Conservation (phyloP, 495 filamentous ascomycete species). For the Tricharina praecox region DNA sequence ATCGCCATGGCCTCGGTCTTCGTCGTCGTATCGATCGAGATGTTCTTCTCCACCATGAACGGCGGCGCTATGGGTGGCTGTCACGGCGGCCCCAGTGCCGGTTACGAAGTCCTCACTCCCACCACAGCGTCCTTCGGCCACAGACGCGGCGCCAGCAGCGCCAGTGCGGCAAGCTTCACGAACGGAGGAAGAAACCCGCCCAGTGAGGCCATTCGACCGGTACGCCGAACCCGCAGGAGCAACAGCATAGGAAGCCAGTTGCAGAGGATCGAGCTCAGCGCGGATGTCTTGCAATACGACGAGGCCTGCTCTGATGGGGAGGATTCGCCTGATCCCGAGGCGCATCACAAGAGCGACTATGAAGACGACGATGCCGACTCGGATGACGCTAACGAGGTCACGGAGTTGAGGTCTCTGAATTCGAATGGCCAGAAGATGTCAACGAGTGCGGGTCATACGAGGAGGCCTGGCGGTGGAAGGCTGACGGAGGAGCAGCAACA, state of each 20-base stretch:
- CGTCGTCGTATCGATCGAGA: slow-evolving; percentile 57
- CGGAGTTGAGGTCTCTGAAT: not conserved
- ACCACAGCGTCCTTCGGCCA: not conserved
- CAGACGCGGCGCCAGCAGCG: not conserved
- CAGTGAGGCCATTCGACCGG: not conserved
- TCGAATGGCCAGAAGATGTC: not conserved
- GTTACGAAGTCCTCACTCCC: not conserved
- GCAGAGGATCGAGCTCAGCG: slow-evolving; percentile 17
- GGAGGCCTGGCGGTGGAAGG: not conserved
- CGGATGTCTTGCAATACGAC: not conserved
- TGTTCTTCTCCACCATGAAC: slow-evolving; percentile 41
- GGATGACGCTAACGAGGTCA: not conserved
- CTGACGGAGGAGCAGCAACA: slow-evolving; percentile 12
- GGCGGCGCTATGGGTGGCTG: slow-evolving; percentile 22
- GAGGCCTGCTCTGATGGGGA: not conserved
- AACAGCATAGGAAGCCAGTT: slow-evolving; percentile 17
- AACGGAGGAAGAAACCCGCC: not conserved
- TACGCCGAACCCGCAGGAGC: slow-evolving; percentile 15
- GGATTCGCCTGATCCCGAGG: slow-evolving; percentile 32
- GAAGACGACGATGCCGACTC: not conserved
- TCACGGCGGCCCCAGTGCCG: slow-evolving; percentile 11
- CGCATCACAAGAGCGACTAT: slow-evolving; percentile 4
- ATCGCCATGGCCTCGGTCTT: slow-evolving; percentile 65
- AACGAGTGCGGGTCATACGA: not conserved
- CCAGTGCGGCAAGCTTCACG: not conserved